Conservation (phyloP, 495 filamentous ascomycete genomes). For the Trypethelium eluteriae region DNA sequence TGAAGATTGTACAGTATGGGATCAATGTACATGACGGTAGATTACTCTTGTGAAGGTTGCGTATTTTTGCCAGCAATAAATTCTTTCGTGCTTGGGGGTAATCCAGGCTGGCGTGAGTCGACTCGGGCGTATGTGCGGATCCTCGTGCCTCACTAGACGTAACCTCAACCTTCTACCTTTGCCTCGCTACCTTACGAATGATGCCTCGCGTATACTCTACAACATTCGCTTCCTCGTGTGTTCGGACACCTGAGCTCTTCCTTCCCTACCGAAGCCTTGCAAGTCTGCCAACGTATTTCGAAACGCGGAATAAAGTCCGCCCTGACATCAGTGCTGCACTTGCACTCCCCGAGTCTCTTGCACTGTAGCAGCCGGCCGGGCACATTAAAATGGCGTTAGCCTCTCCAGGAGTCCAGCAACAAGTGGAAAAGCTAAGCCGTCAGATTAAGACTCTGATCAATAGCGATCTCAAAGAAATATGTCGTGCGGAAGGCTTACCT, state of each 20-base stretch:
- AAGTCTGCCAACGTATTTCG: background rate
- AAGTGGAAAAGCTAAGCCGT: constrained; percentile 35
- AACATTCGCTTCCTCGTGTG: background rate
- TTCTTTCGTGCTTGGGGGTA: too few relatives aligned
- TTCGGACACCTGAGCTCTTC: background rate
- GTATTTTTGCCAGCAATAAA: too few relatives aligned
- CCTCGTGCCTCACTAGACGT: background rate
- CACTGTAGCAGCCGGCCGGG: constrained; percentile 19
- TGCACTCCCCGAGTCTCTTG: constrained; percentile 1
- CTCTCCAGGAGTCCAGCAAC: constrained; percentile 30
- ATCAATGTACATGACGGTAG: too few relatives aligned
- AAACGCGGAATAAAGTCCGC: background rate
- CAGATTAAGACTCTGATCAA: constrained; percentile 58
- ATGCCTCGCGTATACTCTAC: background rate
- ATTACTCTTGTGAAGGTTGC: too few relatives aligned
- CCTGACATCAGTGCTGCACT: background rate
- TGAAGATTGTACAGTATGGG: too few relatives aligned
- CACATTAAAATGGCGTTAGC: constrained; percentile 41
- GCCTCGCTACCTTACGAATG: background rate
- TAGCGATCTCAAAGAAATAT: constrained; percentile 63
- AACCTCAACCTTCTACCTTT: background rate
- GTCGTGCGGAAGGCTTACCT: constrained; percentile 58
- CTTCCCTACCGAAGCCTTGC: background rate
- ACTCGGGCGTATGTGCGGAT: background rate
- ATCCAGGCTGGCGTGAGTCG: too few relatives aligned